phyloP scores from a whole-genome alignment of 169 alveolate genomes.

The Plasmodium cynomolgi region DNA sequence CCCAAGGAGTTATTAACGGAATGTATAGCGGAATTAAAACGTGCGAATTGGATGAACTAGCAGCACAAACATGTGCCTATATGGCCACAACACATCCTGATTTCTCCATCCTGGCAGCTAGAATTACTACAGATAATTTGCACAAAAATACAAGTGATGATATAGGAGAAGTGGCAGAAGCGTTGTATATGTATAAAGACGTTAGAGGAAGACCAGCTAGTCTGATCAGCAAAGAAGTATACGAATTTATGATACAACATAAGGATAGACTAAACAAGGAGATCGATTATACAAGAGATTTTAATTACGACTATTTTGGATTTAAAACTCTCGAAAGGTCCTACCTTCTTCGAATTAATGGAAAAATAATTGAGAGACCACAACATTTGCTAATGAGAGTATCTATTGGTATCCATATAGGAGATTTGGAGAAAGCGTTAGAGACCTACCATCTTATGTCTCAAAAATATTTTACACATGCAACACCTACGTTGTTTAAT shows the following conservation, averaged over 20 bases:
- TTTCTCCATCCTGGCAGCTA: conserved; percentile 97
- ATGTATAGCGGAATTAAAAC: conserved; percentile 94
- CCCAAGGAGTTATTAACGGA: conserved; percentile 93
- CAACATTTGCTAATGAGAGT: conserved; percentile 98
- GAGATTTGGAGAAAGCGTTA: conserved; percentile 94
- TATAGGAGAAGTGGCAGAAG: conserved; percentile 88
- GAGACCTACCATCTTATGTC: conserved; percentile 96
- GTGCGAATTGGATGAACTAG: conserved; percentile 95
- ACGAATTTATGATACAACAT: conserved; percentile 89
- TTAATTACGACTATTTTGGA: conserved; percentile 97
- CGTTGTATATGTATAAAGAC: conserved; percentile 87
- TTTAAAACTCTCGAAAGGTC: conserved; percentile 98
- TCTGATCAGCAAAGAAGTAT: conserved; percentile 93
- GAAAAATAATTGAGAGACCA: conserved; percentile 97
- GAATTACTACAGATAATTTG: conserved; percentile 95
- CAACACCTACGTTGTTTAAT: conserved; percentile 98
- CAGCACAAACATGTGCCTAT: conserved; percentile 99
- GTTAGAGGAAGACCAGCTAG: conserved; percentile 93
- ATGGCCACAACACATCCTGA: conserved; percentile 99
- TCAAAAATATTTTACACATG: conserved; percentile 97
- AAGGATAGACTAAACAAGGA: conserved; percentile 91
- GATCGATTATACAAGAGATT: conserved; percentile 94
- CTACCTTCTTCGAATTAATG: conserved; percentile 91
- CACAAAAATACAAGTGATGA: conserved; percentile 95
- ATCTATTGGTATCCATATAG: conserved; percentile 96